Conservation (phyloP, 2,329 filamentous ascomycete genomes). For the Boeremia exigua region DNA sequence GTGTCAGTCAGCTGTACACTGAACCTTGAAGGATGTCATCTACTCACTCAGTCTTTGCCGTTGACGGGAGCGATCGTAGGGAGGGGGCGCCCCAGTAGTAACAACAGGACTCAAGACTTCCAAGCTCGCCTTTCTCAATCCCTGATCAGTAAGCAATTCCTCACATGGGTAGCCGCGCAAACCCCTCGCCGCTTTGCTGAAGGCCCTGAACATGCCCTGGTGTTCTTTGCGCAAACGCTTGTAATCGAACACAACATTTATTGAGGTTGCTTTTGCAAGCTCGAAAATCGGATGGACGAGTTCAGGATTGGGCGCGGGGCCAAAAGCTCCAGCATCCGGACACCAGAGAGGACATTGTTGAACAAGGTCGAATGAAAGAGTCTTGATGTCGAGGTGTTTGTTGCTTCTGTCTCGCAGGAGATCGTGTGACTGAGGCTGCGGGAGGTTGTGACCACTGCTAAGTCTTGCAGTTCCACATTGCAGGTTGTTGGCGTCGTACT, state of each 20-base stretch:
- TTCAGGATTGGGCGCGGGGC: not conserved
- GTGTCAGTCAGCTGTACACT: not conserved
- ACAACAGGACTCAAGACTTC: conserved; percentile 16
- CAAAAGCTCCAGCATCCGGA: not conserved
- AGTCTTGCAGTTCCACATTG: not conserved
- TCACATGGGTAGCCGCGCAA: conserved; percentile 14
- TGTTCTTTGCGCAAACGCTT: conserved; percentile 12
- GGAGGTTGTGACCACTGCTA: not conserved
- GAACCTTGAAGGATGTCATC: not conserved
- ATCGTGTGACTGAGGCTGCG: not conserved
- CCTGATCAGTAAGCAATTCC: conserved; percentile 3
- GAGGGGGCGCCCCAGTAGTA: conserved; percentile 12
- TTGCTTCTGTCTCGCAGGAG: not conserved
- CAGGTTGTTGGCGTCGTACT: not conserved
- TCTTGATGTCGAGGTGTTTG: not conserved
- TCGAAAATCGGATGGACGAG: not conserved
- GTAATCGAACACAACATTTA: conserved; percentile 17
- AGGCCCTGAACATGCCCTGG: conserved; percentile 14
- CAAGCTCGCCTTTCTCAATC: conserved; percentile 18
- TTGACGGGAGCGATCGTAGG: conserved; percentile 16
- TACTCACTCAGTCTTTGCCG: conserved; percentile 13
- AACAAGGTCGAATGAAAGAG: not conserved
- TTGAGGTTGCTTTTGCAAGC: conserved; percentile 14
- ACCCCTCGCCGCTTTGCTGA: conserved; percentile 13
- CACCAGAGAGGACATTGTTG: conserved; percentile 1